Evolutionary conservation across 2,329 filamentous ascomycete genomes (phyloP), one percentile per base, ranked within the genome.

Genomic region (Apiospora sp.): DNA sequence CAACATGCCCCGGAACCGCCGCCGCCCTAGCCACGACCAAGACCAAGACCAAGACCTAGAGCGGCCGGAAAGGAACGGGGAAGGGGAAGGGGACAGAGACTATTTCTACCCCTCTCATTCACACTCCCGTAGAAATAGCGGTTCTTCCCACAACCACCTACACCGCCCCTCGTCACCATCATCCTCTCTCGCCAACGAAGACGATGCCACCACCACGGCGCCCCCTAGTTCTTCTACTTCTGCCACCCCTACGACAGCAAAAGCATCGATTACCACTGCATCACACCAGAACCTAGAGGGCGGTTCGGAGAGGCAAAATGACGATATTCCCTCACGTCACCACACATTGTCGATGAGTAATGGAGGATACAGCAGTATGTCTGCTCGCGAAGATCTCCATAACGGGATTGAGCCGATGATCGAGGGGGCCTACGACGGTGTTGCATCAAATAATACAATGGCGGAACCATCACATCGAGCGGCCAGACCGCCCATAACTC

Each of bases 11-110:
- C 76, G 77, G 4, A 30, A 67, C 49, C 71, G 43, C 43, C 71
- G 43, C 43, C 54, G 30, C 30, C 30, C 58, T 4, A 22, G 13
- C 58, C 34, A 22, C 3, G 19, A 34, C 43, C 68, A 46, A 7
- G 76, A 79, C 43, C 68, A 46, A 7, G 76, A 79, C 48, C 79
- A 78, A n/a, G 43, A 69, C 27, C 27, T 30, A 30, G 27, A 30
- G 27, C 27, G 27, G 46, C 16, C 22, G 41, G 41, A 44, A 46
- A 24, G 13, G 24, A 27, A 58, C 3, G 24, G 27, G 16, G 27
- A 58, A 7, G 14, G 27, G 34, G 30, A 61, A 16, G 58, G 34
- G 13, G 19, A 64, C 8, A n/a, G 49, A 22, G 48, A 70, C 49
- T 61, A 70, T 6, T 70, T 61, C 69, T 13, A 16, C 19, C 34